Conservation (phyloP, 2,329 filamentous ascomycete genomes). For the Cladophialophora exuberans region DNA sequence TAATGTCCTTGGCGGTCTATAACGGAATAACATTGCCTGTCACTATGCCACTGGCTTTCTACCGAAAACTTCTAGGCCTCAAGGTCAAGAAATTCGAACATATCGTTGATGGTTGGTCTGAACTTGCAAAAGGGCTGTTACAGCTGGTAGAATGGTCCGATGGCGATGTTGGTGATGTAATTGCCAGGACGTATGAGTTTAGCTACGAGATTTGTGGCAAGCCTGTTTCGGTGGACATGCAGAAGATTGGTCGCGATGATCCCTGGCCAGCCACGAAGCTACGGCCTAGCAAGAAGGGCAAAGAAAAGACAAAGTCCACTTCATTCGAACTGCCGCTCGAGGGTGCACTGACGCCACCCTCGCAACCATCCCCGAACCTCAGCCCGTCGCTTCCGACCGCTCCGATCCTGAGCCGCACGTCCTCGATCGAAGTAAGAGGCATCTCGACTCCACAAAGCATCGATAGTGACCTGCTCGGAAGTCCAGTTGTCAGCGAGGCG, state of each 20-base stretch:
- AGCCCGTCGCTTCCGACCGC: constrained; percentile 7
- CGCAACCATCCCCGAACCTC: constrained; percentile 19
- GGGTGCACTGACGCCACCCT: constrained; percentile 19
- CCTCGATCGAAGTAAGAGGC: constrained; percentile 25
- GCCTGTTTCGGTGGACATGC: constrained; percentile 60
- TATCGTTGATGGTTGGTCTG: constrained; percentile 86
- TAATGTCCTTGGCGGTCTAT: constrained; percentile 89
- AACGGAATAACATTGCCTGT: constrained; percentile 91
- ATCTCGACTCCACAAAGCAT: constrained; percentile 25
- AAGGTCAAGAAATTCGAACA: constrained; percentile 72
- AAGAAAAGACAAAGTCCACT: constrained; percentile 30
- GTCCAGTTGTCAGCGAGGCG: constrained; percentile 50
- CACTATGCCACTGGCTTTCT: constrained; percentile 83
- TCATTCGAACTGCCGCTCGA: constrained; percentile 29
- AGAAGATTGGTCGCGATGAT: constrained; percentile 40
- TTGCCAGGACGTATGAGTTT: constrained; percentile 85
- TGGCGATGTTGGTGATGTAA: constrained; percentile 78
- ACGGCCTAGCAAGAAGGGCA: constrained; percentile 23
- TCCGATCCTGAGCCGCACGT: constrained; percentile 20
- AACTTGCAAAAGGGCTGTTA: constrained; percentile 73
- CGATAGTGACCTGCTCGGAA: constrained; percentile 24
- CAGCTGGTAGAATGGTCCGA: constrained; percentile 77
- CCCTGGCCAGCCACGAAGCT: constrained; percentile 13
- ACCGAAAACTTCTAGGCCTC: constrained; percentile 74
- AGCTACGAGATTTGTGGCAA: constrained; percentile 64